Evolutionary conservation across 768 basidiomycete species (phyloP).

Genomic region (Podaxis carcinomalis): DNA sequence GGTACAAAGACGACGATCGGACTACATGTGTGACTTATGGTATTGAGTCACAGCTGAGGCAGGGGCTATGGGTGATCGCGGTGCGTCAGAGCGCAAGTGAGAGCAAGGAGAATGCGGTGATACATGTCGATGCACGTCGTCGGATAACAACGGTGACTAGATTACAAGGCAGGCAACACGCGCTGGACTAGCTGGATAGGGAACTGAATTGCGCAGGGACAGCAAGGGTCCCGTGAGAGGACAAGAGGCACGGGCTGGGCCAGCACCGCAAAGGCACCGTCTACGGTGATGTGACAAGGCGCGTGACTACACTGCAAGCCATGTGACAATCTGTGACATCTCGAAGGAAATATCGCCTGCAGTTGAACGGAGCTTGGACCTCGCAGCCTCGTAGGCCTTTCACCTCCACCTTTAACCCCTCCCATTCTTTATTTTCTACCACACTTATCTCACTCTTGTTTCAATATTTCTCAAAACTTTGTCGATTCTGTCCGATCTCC

Average conservation of each 20-base stretch:
- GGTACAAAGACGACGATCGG: neutral
- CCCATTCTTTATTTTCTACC: neutral
- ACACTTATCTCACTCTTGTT: neutral
- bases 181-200: slow-evolving; percentile 7
- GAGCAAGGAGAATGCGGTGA: neutral
- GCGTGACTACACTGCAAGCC: neutral
- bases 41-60: neutral
- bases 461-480: neutral
- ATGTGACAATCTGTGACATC: slow-evolving; percentile 6
- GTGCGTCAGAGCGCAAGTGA: neutral
- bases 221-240: slow-evolving; percentile 6
- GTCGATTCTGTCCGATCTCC: neutral
- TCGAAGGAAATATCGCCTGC: slow-evolving; percentile 10
- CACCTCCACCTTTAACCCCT: neutral
- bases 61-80: neutral
- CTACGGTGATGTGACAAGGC: neutral
- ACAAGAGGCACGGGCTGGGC: neutral
- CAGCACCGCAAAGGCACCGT: slow-evolving; percentile 7
- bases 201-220: slow-evolving; percentile 9
- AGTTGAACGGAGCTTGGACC: slow-evolving; percentile 8
- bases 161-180: slow-evolving; percentile 3
- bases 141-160: neutral
- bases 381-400: slow-evolving; percentile 5
- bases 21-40: neutral
- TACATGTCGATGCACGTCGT: neutral